Evolutionary conservation across 441 rosid genomes (phyloP).

Genomic region (Populus tomentosa): DNA sequence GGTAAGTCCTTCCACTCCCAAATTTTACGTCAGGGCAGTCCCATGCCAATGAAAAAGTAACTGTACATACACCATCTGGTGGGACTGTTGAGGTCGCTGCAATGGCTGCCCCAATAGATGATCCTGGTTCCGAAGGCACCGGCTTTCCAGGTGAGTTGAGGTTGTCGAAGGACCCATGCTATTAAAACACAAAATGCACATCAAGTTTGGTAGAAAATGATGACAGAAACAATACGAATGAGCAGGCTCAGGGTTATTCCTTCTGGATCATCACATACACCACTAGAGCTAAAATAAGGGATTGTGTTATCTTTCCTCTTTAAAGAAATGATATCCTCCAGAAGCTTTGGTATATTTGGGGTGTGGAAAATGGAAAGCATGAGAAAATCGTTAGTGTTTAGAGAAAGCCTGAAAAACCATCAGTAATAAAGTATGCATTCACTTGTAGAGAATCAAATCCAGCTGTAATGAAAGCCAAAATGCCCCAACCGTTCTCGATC

Average conservation of each 20-base stretch:
- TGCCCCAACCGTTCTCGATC: not conserved
- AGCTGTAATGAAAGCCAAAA: not conserved
- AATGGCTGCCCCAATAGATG: slow-evolving; percentile 89
- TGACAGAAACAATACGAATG: not conserved
- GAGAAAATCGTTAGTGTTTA: not conserved
- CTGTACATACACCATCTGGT: slow-evolving; percentile 38
- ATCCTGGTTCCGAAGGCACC: slow-evolving; percentile 59
- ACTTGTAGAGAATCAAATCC: not conserved
- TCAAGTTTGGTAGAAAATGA: slow-evolving; percentile 3
- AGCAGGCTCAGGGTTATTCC: not conserved
- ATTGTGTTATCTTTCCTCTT: not conserved
- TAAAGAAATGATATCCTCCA: not conserved
- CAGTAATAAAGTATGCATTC: not conserved
- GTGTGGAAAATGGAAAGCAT: not conserved
- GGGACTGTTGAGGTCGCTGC: slow-evolving; percentile 68
- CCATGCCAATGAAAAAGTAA: slow-evolving; percentile 87
- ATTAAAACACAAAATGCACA: slow-evolving; percentile 10
- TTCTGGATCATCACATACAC: not conserved
- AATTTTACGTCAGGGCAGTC: slow-evolving; percentile 84
- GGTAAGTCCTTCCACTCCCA: slow-evolving; percentile 59
- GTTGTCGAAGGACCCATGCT: slow-evolving; percentile 73
- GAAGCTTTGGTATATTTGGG: not conserved
- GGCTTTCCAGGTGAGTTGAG: slow-evolving; percentile 34
- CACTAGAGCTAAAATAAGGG: not conserved
- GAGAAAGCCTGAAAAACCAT: not conserved